Conservation (phyloP, 2,329 filamentous ascomycete species). For the Penicillium psychrosexuale region DNA sequence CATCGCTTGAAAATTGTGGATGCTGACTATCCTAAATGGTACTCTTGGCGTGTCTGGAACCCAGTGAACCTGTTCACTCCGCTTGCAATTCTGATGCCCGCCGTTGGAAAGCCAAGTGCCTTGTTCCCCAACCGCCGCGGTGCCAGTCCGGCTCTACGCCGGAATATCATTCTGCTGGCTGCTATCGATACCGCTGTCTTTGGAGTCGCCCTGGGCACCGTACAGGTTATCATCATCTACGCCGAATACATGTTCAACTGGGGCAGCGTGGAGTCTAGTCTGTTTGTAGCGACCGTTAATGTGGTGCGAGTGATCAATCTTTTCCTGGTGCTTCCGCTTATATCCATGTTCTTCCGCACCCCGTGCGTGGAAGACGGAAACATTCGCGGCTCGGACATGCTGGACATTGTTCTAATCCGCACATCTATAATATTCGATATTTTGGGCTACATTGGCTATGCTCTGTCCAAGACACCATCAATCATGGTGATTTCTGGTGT, state of each 20-base stretch:
- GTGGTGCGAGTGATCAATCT: constrained; percentile 71
- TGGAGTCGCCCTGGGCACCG: constrained; percentile 74
- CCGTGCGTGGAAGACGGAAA: constrained; percentile 38
- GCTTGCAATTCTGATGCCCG: constrained; percentile 73
- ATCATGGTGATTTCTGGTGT: constrained; percentile 71
- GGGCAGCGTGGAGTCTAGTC: constrained; percentile 74
- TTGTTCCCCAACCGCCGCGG: constrained; percentile 52
- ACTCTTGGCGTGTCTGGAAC: constrained; percentile 36
- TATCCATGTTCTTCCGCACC: constrained; percentile 71
- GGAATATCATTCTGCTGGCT: constrained; percentile 79
- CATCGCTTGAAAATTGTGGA: constrained; percentile 47
- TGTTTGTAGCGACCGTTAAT: constrained; percentile 78
- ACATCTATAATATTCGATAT: constrained; percentile 72
- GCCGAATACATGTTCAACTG: constrained; percentile 76
- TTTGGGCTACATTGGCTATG: constrained; percentile 71
- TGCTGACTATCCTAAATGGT: constrained; percentile 30
- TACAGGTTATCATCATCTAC: constrained; percentile 82
- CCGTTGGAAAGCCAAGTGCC: constrained; percentile 30
- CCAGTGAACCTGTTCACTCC: constrained; percentile 70
- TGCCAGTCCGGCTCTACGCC: constrained; percentile 59
- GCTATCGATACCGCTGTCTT: constrained; percentile 79
- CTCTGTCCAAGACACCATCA: constrained; percentile 58
- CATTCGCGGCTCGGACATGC: constrained; percentile 67
- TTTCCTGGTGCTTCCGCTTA: constrained; percentile 67
- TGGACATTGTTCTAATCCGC: constrained; percentile 77